Evolutionary conservation across 768 basidiomycete genomes (phyloP), one percentile per base, ranked within the genome.

Genomic region (Royoungia palumana): DNA sequence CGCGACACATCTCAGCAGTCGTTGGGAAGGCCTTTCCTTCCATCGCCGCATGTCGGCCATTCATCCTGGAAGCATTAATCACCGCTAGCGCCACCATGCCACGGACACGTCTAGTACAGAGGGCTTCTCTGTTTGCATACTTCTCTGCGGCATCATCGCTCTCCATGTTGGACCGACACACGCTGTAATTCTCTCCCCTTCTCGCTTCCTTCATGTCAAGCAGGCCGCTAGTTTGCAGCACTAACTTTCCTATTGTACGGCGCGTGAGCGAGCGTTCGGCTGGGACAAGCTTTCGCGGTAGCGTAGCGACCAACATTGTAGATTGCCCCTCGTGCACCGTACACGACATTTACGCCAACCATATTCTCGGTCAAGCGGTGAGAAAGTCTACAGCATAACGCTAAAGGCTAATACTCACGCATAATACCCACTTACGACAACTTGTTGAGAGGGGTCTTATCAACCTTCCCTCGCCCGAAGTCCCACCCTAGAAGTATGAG

Each of bases 141-240:
- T 63, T 63, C 47, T 48, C 40, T 63, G 61, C 61, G 61, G 62
- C 32, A 58, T 57, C 51, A 64, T 65, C 63, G 61, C 61, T 51
- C 61, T 51, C 42, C 34, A 57, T 40, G 37, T 28, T 50, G 34
- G 30, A 43, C 49, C 39, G 46, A 56, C 47, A 39, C 53, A 48
- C 32, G 36, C 41, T 59, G 44, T 39, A 27, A 39, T 49, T 51
- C 50, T 40, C 35, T 16, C 21, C 47, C 44, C 40, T 58, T 48
- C 36, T 50, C 53, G 28, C 49, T 51, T 44, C 49, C 49, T 46
- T 62, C 46, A 47, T 51, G 59, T 51, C 56, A 55, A 50, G 41
- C 50, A 34, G 20, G 30, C 21, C 50, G 19, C 20, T 9, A 17
- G 39, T 22, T 19, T 45, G 32, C 32, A 25, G 19, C 37, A 28